phyloP scores from a whole-genome alignment of 345 rosid species.

The Euphorbia pulcherrima region DNA sequence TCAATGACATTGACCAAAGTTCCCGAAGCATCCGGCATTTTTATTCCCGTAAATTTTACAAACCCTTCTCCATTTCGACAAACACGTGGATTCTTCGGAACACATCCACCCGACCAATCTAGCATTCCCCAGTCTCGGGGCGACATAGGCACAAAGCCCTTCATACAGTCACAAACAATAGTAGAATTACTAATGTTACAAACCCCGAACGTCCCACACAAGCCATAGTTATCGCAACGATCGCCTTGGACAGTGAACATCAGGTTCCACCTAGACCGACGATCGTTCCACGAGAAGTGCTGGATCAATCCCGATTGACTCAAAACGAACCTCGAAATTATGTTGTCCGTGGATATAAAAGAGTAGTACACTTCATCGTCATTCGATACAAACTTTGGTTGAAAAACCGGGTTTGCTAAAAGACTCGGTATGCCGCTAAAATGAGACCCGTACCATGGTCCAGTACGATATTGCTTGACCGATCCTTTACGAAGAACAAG shows the following conservation, averaged over 20 bases:
- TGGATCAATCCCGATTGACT: slow-evolving; percentile 22
- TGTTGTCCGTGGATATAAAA: background rate
- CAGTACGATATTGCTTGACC: slow-evolving; percentile 19
- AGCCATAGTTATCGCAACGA: slow-evolving; percentile 11
- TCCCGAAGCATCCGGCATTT: slow-evolving; percentile 14
- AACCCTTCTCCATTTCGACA: slow-evolving; percentile 13
- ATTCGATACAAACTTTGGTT: slow-evolving; percentile 19
- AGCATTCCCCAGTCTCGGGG: slow-evolving; percentile 7
- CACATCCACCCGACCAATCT: slow-evolving; percentile 15
- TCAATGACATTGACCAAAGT: background rate
- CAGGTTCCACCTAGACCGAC: slow-evolving; percentile 6
- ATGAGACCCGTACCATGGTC: slow-evolving; percentile 34
- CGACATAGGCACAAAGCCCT: slow-evolving; percentile 8
- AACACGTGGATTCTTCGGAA: slow-evolving; percentile 1
- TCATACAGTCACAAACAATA: background rate
- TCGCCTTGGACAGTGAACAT: slow-evolving; percentile 11
- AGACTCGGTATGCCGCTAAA: slow-evolving; percentile 24
- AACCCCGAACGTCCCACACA: slow-evolving; percentile 14
- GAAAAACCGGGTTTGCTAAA: slow-evolving; percentile 16
- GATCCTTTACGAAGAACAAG: slow-evolving; percentile 26
- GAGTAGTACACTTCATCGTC: slow-evolving; percentile 25
- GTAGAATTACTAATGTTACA: background rate
- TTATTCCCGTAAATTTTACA: slow-evolving; percentile 5
- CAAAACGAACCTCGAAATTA: slow-evolving; percentile 20
- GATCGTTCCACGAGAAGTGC: slow-evolving; percentile 18